Base-by-base conservation (phyloP, 345 rosid species). In the Rhodomyrtus tomentosa region DNA sequence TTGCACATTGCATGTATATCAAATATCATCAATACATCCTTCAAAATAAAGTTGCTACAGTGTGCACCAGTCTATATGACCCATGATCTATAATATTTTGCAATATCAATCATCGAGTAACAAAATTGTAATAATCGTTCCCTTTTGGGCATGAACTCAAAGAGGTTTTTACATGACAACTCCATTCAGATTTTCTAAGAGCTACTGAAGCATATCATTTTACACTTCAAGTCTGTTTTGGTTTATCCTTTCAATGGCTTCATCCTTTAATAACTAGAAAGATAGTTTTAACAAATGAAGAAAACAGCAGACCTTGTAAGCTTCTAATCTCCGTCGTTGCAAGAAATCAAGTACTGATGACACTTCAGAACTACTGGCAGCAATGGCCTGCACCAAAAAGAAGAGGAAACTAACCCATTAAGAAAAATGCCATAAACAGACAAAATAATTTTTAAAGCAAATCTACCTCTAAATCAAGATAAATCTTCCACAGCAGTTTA, bases 321-420 rank as follows among this genome's bases (percentile, higher is more conserved):
- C 95, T 90, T 96, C 99, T 93, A 95, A 82, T 90, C 95, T 98
- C 89, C 99, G 89, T 50, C 98, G 89, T 86, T 98, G 99, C 89
- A 98, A 89, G 90, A 96, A 98, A 85, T 95, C 99, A 81, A 98
- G 90, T 62, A 95, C 93, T 55, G 91, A 92, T 50, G 98, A 93
- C 85, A 92, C 96, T 86, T 98, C 99, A 53, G 99, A 98, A 93
- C 93, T 93, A 90, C 99, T 95, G 56, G 98, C 93, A 84, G 98
- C 92, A 89, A 98, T 94, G 80, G 98, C 98, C 99, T 96, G 91
- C 89, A 89, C 84, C 80, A n/a, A 84, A 59, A 79, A 83, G 82
- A 84, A 88, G 55, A 87, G 84, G 56, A 48, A 38, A 74, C 25
- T 48, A 76, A 83, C 85, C 55, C 82, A 40, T 36, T 62, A 11